Conservation (phyloP, 305 asterid species). For the Coffea humblotiana region DNA sequence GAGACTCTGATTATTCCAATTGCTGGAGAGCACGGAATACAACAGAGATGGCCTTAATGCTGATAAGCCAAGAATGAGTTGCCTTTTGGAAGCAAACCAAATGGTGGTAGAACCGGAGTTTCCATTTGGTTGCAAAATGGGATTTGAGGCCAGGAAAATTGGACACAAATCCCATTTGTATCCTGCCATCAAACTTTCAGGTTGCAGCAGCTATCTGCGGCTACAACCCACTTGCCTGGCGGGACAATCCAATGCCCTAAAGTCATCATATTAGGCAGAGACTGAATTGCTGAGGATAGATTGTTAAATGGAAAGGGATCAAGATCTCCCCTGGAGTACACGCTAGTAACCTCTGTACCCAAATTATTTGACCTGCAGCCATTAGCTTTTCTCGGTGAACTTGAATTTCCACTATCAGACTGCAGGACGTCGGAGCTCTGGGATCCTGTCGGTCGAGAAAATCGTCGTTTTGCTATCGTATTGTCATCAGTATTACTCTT, state of each 20-base stretch:
- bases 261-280: slow-evolving; percentile 37
- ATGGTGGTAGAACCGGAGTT: slow-evolving; percentile 26
- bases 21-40: slow-evolving; percentile 12
- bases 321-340: slow-evolving; percentile 36
- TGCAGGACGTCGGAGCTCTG: slow-evolving; percentile 49
- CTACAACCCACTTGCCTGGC: slow-evolving; percentile 41
- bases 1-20: slow-evolving; percentile 23
- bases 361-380: slow-evolving; percentile 35
- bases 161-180: slow-evolving; percentile 21
- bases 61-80: slow-evolving; percentile 77
- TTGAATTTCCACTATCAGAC: slow-evolving; percentile 39
- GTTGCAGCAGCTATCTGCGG: slow-evolving; percentile 44
- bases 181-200: slow-evolving; percentile 42
- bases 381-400: slow-evolving; percentile 30
- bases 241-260: slow-evolving; percentile 40
- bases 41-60: slow-evolving; percentile 27
- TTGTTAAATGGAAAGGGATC: slow-evolving; percentile 35
- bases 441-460: slow-evolving; percentile 30
- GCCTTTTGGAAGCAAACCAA: slow-evolving; percentile 50
- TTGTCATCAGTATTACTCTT: slow-evolving; percentile 15
- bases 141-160: slow-evolving; percentile 17
- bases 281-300: slow-evolving; percentile 32
- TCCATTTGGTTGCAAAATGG: slow-evolving; percentile 41
- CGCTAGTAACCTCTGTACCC: slow-evolving; percentile 33
- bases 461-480: slow-evolving; percentile 9